A percentile compares a stretch with the other conserved stretches of the same genome.
These are phyloP conservation scores for Neurospora discreta DNA, from an alignment of 495 filamentous ascomycete species.

Conservation along the genomic window DNA sequence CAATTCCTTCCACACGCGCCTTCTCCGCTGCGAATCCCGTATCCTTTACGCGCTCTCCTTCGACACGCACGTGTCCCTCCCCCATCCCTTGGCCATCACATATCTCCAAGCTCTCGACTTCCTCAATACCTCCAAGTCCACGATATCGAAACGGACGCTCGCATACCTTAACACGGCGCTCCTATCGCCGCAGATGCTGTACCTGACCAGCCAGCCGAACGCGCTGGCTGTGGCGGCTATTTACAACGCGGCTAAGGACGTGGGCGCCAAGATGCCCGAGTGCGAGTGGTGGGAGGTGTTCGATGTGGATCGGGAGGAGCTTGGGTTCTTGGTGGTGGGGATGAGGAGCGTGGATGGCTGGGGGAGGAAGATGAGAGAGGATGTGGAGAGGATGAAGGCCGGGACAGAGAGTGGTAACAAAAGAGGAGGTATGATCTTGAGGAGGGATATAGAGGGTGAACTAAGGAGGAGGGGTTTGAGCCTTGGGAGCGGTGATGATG, in stretches of 20 bases:
- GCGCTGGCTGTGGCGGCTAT: constrained; percentile 78
- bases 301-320: constrained; percentile 90
- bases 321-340: constrained; percentile 84
- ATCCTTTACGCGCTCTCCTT: constrained; percentile 70
- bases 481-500: constrained; percentile 12
- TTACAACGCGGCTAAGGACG: constrained; percentile 77
- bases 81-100: constrained; percentile 80
- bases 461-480: constrained; percentile 31
- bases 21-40: constrained; percentile 61
- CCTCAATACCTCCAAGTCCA: constrained; percentile 16
- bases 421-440: constrained; percentile 27
- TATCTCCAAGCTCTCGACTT: constrained; percentile 85
- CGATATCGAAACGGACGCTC: constrained; percentile 51
- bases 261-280: constrained; percentile 63
- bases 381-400: constrained; percentile 16
- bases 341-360: constrained; percentile 73
- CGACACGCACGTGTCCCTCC: constrained; percentile 70
- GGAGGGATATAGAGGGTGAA: constrained; percentile 29
- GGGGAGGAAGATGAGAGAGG: constrained; percentile 35
- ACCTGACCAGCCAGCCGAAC: constrained; percentile 83
- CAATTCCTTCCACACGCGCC: constrained; percentile 43
- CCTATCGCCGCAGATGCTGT: constrained; percentile 78
- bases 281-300: constrained; percentile 96
- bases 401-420: constrained; percentile 1
- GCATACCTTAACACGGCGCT: constrained; percentile 74